A percentile compares a stretch with the other conserved stretches of the same genome.
phyloP scores from a whole-genome alignment of 495 filamentous ascomycete genomes.

The Daldinia bambusicola region DNA sequence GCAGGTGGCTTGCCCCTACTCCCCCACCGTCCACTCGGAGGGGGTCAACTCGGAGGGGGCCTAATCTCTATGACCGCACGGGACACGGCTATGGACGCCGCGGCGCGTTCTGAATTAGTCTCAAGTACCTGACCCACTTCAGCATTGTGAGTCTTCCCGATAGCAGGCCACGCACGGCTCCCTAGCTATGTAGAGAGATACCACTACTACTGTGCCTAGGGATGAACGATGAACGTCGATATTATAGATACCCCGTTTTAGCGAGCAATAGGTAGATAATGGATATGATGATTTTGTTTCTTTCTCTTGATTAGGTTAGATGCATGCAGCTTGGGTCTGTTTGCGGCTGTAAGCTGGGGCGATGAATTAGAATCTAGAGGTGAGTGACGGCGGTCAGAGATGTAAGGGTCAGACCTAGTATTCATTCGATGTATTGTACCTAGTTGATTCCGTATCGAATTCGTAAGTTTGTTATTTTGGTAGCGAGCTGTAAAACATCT shows the following conservation, averaged over 20 bases:
- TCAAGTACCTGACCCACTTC: neutral
- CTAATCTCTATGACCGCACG: constrained; percentile 22
- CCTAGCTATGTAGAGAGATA: neutral
- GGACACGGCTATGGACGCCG: neutral
- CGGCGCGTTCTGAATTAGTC: neutral
- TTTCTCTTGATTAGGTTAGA: neutral
- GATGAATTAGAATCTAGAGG: neutral
- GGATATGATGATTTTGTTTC: neutral
- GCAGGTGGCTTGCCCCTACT: neutral
- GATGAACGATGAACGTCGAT: neutral
- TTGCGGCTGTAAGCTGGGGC: neutral
- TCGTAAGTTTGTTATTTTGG: neutral
- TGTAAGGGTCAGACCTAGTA: neutral
- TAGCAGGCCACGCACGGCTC: neutral
- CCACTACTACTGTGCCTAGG: neutral
- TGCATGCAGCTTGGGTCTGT: neutral
- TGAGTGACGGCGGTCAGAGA: neutral
- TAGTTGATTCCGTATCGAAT: neutral
- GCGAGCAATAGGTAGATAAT: constrained; percentile 2
- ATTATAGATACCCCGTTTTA: neutral
- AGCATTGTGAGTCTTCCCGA: neutral
- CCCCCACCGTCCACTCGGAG: neutral
- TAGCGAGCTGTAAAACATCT: neutral
- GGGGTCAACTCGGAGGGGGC: neutral
- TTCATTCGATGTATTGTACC: neutral